Conservation (phyloP, 768 basidiomycete genomes). For the Boletus huronensis region DNA sequence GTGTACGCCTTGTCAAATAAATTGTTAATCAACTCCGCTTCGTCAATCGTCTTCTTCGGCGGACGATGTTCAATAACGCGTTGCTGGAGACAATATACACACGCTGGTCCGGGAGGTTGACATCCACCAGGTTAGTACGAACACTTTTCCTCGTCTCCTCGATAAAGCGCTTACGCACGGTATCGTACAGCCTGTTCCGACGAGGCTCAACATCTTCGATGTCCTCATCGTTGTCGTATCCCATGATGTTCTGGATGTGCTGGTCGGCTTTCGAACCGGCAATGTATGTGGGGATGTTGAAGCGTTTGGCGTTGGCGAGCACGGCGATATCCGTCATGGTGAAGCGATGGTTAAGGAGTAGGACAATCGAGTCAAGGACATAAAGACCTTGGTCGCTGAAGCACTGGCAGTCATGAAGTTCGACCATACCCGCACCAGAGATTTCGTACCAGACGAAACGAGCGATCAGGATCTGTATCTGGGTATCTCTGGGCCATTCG, state of each 20-base stretch:
- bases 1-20: slow-evolving; percentile 2
- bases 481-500: neutral
- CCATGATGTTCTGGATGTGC: slow-evolving; percentile 5
- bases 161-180: slow-evolving; percentile 19
- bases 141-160: slow-evolving; percentile 18
- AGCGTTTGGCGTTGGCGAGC: too few relatives aligned
- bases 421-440: slow-evolving; percentile 7
- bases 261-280: slow-evolving; percentile 8
- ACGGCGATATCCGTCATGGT: too few relatives aligned
- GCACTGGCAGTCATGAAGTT: slow-evolving; percentile 4
- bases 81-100: slow-evolving; percentile 27
- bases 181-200: neutral
- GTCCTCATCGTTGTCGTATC: neutral
- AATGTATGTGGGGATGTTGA: slow-evolving; percentile 5
- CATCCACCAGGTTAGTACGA: slow-evolving; percentile 11
- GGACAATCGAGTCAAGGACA: slow-evolving; percentile 4
- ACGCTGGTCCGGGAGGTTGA: slow-evolving; percentile 14
- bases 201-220: too few relatives aligned
- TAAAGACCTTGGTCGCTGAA: slow-evolving; percentile 9
- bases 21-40: slow-evolving; percentile 2
- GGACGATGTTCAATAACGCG: slow-evolving; percentile 8
- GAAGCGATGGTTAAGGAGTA: neutral
- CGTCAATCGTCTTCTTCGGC: slow-evolving; percentile 8
- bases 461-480: neutral
- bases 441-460: slow-evolving; percentile 10